phyloP scores from a whole-genome alignment of 495 filamentous ascomycete species.

The Penicillium fimorum region DNA sequence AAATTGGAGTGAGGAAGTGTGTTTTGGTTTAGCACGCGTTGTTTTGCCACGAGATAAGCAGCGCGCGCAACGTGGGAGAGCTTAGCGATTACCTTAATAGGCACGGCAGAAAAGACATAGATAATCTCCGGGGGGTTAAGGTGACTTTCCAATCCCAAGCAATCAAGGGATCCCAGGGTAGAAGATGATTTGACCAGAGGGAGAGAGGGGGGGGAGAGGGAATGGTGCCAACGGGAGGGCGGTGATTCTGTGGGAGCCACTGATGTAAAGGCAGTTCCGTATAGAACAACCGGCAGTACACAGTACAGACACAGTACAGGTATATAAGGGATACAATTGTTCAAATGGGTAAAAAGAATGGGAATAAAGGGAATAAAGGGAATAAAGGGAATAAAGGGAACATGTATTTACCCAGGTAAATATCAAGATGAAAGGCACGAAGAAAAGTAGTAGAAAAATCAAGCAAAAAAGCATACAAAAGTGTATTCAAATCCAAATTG shows the following conservation, averaged over 20 bases:
- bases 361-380: not conserved
- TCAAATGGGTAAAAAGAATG: too few relatives aligned
- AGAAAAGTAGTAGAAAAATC: not conserved
- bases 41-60: conserved; percentile 26
- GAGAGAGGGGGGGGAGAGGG: conserved; percentile 20
- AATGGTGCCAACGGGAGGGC: conserved; percentile 32
- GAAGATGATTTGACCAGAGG: conserved; percentile 33
- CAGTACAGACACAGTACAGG: not conserved
- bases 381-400: not conserved
- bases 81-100: conserved; percentile 18
- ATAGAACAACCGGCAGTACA: conserved; percentile 3
- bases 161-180: conserved; percentile 25
- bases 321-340: conserved; percentile 1
- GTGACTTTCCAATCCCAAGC: conserved; percentile 17
- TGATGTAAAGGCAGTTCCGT: conserved; percentile 38
- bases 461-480: conserved; percentile 1
- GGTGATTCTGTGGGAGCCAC: conserved; percentile 28
- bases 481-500: not conserved
- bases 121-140: conserved; percentile 19
- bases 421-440: too few relatives aligned
- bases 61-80: conserved; percentile 33
- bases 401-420: conserved; percentile 12
- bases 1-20: conserved; percentile 10
- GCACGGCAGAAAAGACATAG: conserved; percentile 8
- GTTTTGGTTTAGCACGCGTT: conserved; percentile 18